These are phyloP conservation scores for Boletus rubropictus DNA, from an alignment of 768 basidiomycete species.

Conservation along the genomic window DNA sequence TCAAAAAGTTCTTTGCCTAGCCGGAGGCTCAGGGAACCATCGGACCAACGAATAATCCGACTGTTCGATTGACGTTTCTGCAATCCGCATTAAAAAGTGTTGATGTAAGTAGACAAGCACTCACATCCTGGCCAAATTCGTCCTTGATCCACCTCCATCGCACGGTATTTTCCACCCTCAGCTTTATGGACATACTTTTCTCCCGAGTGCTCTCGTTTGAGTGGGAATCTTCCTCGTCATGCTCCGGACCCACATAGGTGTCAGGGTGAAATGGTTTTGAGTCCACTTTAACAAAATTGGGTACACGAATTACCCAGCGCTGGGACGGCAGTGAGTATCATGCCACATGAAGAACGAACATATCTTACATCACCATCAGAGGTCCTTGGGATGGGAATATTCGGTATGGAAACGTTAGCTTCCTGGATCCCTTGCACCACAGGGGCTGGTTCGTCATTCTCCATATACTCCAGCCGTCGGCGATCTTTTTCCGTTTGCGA, in stretches of 20 bases:
- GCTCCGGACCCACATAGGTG: constrained; percentile 77
- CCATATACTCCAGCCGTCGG: constrained; percentile 74
- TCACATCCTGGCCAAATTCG: constrained; percentile 66
- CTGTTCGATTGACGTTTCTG: constrained; percentile 86
- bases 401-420: constrained; percentile 77
- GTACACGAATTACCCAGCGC: constrained; percentile 91
- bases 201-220: constrained; percentile 60
- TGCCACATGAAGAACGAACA: not conserved
- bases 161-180: constrained; percentile 89
- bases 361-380: constrained; percentile 73
- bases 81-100: constrained; percentile 1
- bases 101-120: constrained; percentile 24
- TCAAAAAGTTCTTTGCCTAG: constrained; percentile 94
- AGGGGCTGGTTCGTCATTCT: constrained; percentile 63
- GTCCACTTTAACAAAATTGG: constrained; percentile 89
- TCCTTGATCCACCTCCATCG: constrained; percentile 94
- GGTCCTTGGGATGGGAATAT: constrained; percentile 73
- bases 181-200: constrained; percentile 78
- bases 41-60: constrained; percentile 91
- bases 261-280: constrained; percentile 86
- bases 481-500: constrained; percentile 52
- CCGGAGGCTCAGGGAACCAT: constrained; percentile 84
- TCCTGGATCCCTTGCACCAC: constrained; percentile 53
- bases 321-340: constrained; percentile 7
- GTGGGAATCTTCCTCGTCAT: constrained; percentile 59